These are phyloP conservation scores for Iberis pinnata DNA, from an alignment of 345 rosid genomes.

Conservation along the genomic window DNA sequence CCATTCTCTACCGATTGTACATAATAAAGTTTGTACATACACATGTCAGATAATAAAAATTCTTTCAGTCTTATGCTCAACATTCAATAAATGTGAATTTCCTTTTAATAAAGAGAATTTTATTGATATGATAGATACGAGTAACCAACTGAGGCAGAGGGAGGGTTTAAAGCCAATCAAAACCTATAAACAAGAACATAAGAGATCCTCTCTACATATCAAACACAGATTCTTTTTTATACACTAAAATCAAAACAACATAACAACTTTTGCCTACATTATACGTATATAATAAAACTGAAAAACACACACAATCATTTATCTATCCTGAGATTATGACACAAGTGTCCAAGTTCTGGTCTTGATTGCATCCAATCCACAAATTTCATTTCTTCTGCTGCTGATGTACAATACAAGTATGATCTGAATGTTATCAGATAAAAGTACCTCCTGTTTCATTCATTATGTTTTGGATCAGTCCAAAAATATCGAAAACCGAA, in stretches of 20 bases:
- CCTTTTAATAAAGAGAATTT: no score
- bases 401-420: constrained; percentile 61
- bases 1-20: no score
- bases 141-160: not conserved
- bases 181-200: constrained; percentile 8
- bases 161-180: not conserved
- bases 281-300: not conserved
- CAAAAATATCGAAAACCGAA: no score
- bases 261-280: no score
- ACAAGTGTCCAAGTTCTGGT: constrained; percentile 91
- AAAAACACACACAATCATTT: constrained; percentile 27
- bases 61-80: no score
- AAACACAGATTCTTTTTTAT: constrained; percentile 19
- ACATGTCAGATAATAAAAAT: no score
- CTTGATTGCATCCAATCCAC: constrained; percentile 73
- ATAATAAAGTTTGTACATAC: no score
- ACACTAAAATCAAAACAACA: no score
- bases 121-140: constrained; percentile 10
- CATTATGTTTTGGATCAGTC: no score
- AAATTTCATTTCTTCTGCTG: constrained; percentile 52
- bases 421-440: constrained; percentile 80
- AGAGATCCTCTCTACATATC: constrained; percentile 24
- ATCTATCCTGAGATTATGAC: constrained; percentile 75
- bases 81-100: no score
- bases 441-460: constrained; percentile 90